Evolutionary conservation across 208 protist species (phyloP).

Genomic region (Spongospora subterranea): DNA sequence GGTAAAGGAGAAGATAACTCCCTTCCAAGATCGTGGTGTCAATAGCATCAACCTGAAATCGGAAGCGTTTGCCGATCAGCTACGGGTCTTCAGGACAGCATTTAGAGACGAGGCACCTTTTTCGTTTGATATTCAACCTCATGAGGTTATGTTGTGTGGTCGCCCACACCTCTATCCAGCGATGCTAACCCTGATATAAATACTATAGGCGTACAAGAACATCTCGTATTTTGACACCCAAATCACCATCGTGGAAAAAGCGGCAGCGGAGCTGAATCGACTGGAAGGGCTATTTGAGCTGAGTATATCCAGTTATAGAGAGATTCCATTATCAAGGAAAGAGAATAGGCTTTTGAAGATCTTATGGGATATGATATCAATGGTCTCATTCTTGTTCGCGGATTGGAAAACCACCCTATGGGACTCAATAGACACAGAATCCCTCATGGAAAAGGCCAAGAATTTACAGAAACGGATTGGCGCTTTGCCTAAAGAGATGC

Average conservation of each 20-base stretch:
- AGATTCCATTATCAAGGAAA: constrained; percentile 65
- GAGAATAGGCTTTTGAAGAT: constrained; percentile 76
- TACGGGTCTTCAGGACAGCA: constrained; percentile 79
- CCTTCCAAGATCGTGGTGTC: constrained; percentile 74
- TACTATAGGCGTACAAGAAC: constrained; percentile 56
- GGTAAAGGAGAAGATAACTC: constrained; percentile 51
- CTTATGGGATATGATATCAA: constrained; percentile 75
- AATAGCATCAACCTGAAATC: constrained; percentile 72
- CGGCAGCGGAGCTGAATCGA: constrained; percentile 83
- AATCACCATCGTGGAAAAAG: constrained; percentile 61
- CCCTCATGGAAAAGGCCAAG: constrained; percentile 82
- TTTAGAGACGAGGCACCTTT: constrained; percentile 82
- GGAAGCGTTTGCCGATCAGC: constrained; percentile 73
- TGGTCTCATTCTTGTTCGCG: constrained; percentile 73
- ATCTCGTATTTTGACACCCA: constrained; percentile 55
- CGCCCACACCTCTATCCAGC: too few species aligned
- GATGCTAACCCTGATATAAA: neutral
- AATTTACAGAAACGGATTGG: constrained; percentile 73
- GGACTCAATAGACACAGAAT: constrained; percentile 84
- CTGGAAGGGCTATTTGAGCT: constrained; percentile 92
- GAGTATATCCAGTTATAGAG: constrained; percentile 74
- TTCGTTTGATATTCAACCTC: constrained; percentile 72
- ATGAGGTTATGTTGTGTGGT: neutral
- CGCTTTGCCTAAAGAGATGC: constrained; percentile 80
- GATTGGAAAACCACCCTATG: constrained; percentile 75